phyloP scores from a whole-genome alignment of 1,284 basidiomycete species.

The Cutaneotrichosporon cutaneum region DNA sequence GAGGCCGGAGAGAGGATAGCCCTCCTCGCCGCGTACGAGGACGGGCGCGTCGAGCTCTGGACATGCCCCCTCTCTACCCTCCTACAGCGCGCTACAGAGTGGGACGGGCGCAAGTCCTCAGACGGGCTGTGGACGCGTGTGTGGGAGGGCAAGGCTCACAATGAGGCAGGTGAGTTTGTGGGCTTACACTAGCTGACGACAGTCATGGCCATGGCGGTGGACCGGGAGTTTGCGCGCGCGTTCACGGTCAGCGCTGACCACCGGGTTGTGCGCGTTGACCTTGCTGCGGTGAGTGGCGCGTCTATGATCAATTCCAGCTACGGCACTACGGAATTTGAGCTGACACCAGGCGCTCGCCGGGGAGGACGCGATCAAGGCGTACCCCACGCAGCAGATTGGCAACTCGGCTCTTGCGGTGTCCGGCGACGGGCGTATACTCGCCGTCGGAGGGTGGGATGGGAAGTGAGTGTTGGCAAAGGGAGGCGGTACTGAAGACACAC shows the following conservation, averaged over 20 bases:
- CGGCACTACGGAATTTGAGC: background rate
- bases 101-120: conserved; percentile 28
- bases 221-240: conserved; percentile 62
- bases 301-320: too few species aligned
- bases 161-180: conserved; percentile 66
- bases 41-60: conserved; percentile 69
- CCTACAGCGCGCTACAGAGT: conserved; percentile 1
- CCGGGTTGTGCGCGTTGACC: conserved; percentile 64
- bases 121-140: conserved; percentile 64
- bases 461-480: conserved; percentile 58
- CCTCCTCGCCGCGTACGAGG: conserved; percentile 74
- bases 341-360: conserved; percentile 13
- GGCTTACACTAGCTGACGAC: conserved; percentile 11
- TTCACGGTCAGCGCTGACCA: conserved; percentile 82
- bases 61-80: conserved; percentile 50
- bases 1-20: conserved; percentile 50
- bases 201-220: conserved; percentile 84
- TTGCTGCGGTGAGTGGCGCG: conserved; percentile 15
- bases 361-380: conserved; percentile 18
- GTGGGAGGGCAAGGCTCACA: conserved; percentile 70
- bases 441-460: conserved; percentile 85
- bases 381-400: conserved; percentile 70
- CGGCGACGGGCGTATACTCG: conserved; percentile 71
- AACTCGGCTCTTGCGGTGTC: conserved; percentile 71
- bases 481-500: background rate